Evolutionary conservation across 1,139 yeast genomes (phyloP), one percentile per base, ranked within the genome.

Genomic region (Sugiyamaella novakii): DNA sequence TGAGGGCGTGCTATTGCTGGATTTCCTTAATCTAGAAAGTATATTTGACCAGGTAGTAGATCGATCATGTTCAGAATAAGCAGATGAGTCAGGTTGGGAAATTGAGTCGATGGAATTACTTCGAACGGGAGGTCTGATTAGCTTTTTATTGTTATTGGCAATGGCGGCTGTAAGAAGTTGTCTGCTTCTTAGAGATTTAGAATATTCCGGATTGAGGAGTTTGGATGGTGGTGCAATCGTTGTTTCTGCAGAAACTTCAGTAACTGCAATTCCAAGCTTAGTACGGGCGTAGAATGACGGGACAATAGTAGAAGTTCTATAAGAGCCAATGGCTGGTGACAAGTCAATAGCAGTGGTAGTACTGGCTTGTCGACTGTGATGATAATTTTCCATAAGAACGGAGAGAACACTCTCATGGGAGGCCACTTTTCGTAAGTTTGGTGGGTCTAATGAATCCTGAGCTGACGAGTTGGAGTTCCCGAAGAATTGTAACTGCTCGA

Each of bases 381-480:
- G 43, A 28, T 17, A 40, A 5, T n/a, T 33, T 41, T 43, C 54
- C n/a, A 42, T 39, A 2, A 40, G 34, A 11, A 42, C 46, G 3
- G 59, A 54, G 18, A 56, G 38, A 7, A 55, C 43, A 25, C 56
- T 53, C 21, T 54, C 58, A 40, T 54, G 58, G 14, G 59, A 56
- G 3, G 57, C 43, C 4, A 54, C 46, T 15, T 54, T 46, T 8
- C 51, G 44, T 3, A 27, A 39, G 11, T 11, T n/a, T 8, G 41
- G 34, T 33, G 22, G 45, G 29, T 15, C 5, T 7, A 6, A 5
- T 6, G 25, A 22, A 22, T 22, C 25, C 5, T 22, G 8, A 14
- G 35, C 27, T 10, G 34, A 5, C 15, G 24, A 25, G 8, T 22
- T 22, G 25, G 25, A 22, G 25, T 6, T 22, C 5, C 8, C 8